Conservation (phyloP, 768 basidiomycete genomes). For the Rhizopogon vinicolor region DNA sequence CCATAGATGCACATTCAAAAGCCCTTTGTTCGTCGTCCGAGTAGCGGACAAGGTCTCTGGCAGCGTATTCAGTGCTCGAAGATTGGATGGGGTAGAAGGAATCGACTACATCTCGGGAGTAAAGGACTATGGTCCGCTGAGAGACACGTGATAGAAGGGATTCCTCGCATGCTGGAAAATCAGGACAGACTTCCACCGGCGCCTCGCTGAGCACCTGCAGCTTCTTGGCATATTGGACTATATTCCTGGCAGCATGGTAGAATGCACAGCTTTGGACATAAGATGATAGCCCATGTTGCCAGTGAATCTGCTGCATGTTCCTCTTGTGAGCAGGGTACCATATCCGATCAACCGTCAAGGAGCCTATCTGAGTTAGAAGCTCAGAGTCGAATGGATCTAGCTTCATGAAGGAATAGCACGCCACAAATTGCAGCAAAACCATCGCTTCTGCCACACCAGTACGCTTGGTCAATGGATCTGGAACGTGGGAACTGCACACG, state of each 20-base stretch:
- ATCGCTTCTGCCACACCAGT: constrained; percentile 40
- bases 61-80: not conserved
- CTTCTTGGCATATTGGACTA: constrained; percentile 1
- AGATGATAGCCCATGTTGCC: constrained; percentile 17
- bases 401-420: constrained; percentile 33
- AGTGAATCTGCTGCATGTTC: constrained; percentile 32
- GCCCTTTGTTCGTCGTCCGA: constrained; percentile 6
- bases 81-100: not conserved
- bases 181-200: too few relatives aligned
- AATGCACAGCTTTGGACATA: constrained; percentile 27
- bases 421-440: constrained; percentile 27
- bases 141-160: constrained; percentile 14
- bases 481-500: constrained; percentile 26
- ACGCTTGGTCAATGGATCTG: constrained; percentile 37
- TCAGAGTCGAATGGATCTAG: constrained; percentile 18
- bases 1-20: constrained; percentile 3
- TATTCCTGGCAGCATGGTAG: constrained; percentile 9
- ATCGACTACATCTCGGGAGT: constrained; percentile 1
- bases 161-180: constrained; percentile 7
- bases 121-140: constrained; percentile 8
- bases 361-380: constrained; percentile 27
- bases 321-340: constrained; percentile 31
- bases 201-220: constrained; percentile 3
- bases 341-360: constrained; percentile 25
- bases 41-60: constrained; percentile 6